Evolutionary conservation across 75 land plant genomes (phyloP).

Genomic region (Isoetes taiwanensis): DNA sequence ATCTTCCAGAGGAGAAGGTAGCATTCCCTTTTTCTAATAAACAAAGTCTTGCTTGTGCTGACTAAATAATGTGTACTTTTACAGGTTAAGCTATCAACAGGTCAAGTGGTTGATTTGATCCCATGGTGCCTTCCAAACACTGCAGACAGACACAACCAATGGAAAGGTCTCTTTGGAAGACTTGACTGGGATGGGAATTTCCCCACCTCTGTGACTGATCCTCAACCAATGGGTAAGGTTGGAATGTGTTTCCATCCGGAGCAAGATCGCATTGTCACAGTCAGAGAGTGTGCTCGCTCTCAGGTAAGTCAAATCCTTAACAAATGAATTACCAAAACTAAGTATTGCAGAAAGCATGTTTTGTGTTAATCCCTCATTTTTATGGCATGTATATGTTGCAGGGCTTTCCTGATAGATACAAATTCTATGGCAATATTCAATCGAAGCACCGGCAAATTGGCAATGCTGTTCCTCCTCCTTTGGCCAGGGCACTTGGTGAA

Average conservation of each 20-base stretch:
- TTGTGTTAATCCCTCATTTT: no score
- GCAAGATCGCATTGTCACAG: slow-evolving; percentile 91
- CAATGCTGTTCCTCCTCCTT: slow-evolving; percentile 96
- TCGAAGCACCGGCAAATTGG: slow-evolving; percentile 84
- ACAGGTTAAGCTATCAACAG: slow-evolving; percentile 75
- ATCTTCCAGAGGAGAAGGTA: slow-evolving; percentile 94
- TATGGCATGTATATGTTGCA: slow-evolving; percentile 24
- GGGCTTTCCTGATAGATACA: slow-evolving; percentile 83
- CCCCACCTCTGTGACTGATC: slow-evolving; percentile 95
- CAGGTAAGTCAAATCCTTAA: slow-evolving; percentile 37
- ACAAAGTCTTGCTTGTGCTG: no score
- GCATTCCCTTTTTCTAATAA: no score
- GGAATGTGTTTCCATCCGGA: slow-evolving; percentile 99
- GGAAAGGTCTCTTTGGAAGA: slow-evolving; percentile 95
- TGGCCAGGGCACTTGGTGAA: slow-evolving; percentile 72
- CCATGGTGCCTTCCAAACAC: slow-evolving; percentile 99
- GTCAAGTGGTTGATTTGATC: slow-evolving; percentile 77
- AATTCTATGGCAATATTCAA: slow-evolving; percentile 64
- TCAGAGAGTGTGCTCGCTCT: slow-evolving; percentile 96
- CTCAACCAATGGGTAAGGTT: slow-evolving; percentile 99
- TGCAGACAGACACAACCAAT: slow-evolving; percentile 90
- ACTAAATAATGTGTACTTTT: slow-evolving; percentile 5
- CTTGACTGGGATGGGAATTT: slow-evolving; percentile 99
- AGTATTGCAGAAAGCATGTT: no score
- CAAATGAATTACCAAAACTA: neutral